Percentiles rank a stretch among this genome's conserved stretches.
These are phyloP conservation scores for Pythium biforme DNA, from an alignment of 352 stramenopile genomes.

Conservation along the genomic window DNA sequence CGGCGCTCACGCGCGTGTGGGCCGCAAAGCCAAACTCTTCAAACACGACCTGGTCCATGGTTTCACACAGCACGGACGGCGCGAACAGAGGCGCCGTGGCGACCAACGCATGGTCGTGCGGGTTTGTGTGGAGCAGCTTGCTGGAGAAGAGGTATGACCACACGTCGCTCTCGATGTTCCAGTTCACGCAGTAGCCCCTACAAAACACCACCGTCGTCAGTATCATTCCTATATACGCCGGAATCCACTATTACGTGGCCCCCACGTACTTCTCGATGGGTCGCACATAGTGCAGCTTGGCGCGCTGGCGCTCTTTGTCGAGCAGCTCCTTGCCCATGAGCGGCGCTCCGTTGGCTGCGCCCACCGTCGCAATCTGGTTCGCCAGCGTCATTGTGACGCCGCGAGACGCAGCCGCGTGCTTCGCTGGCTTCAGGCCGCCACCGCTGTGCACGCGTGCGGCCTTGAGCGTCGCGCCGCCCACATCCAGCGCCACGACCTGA, in stretches of 20 bases:
- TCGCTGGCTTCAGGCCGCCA: slow-evolving; percentile 8
- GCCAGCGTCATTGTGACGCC: slow-evolving; percentile 31
- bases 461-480: slow-evolving; percentile 62
- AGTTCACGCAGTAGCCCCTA: slow-evolving; percentile 82
- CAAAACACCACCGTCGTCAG: neutral
- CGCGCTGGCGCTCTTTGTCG: slow-evolving; percentile 52
- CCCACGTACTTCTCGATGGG: slow-evolving; percentile 26
- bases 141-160: slow-evolving; percentile 53
- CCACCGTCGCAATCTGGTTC: slow-evolving; percentile 47
- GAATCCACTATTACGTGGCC: neutral
- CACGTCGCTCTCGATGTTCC: slow-evolving; percentile 71
- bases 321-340: slow-evolving; percentile 51
- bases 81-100: slow-evolving; percentile 58
- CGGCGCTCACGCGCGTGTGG: slow-evolving; percentile 47
- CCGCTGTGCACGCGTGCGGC: slow-evolving; percentile 37
- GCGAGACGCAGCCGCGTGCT: neutral
- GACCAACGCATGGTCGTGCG: slow-evolving; percentile 52
- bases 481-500: slow-evolving; percentile 52
- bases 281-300: slow-evolving; percentile 24
- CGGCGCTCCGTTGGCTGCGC: slow-evolving; percentile 12
- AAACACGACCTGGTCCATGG: slow-evolving; percentile 81
- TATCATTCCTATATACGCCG: neutral
- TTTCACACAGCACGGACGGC: slow-evolving; percentile 54
- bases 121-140: slow-evolving; percentile 50
- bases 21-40: slow-evolving; percentile 67